Base-by-base conservation (phyloP, 140 eudicot species). In the Eryngium alpinum region DNA sequence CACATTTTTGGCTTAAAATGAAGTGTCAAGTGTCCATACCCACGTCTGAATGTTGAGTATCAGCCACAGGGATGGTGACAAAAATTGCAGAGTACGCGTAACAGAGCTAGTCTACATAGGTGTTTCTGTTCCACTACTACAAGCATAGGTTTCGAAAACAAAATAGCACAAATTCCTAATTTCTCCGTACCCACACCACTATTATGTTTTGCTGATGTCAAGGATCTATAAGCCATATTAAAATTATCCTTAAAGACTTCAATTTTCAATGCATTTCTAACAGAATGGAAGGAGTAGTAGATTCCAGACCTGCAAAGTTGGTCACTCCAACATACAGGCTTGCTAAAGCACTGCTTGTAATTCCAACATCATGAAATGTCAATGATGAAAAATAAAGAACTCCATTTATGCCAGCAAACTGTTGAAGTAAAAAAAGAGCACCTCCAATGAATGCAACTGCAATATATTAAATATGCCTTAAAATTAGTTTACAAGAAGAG, bases 361-460 rank as follows among this genome's bases (percentile, higher is more conserved):
- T 87, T 80, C 98, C 98, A 79, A 90, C 97, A 80, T 91, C 97
- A 85, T 85, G 83, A 79, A 93, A 93, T 81, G 95, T 91, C 86
- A 93, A 88, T 22, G 98, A 93, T 46, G 98, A 91, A 81, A 91
- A 93, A 80, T 93, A 93, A 72, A 93, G 97, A 85, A 93, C 95
- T 63, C 95, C 98, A 83, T 93, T 93, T 81, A 93, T 91, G 69
- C 98, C 98, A 74, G 98, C 92, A 79, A 93, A 90, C 84, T 93
- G 98, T 73, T 93, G 98, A 76, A 93, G 93, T 51, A 90, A 85
- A 75, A 93, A 93, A 52, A 93, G 91, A 29, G 90, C 76, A 60
- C 97, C 97, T 89, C 98, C 98, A 78, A 90, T 87, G 46, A 86
- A 85, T 16, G 98, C 97, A 86, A 90, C 98, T 93, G 90, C 92